A percentile compares a stretch with the other conserved stretches of the same genome.
Conservation (phyloP, 2,329 filamentous ascomycete genomes). For the Sarocladiaceae sp. region DNA sequence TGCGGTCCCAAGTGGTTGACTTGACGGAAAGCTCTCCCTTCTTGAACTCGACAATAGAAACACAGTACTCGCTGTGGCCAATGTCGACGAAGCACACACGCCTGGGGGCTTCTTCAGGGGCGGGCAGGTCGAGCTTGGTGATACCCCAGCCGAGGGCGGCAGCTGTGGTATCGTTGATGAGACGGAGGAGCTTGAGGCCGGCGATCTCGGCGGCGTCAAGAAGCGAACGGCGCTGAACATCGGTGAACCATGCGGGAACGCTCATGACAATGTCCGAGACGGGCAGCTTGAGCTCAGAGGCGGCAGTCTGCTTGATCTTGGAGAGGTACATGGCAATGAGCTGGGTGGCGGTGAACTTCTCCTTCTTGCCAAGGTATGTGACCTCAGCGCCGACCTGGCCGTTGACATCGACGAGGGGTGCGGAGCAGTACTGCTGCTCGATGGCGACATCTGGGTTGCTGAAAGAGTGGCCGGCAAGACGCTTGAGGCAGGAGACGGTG, state of each 20-base stretch:
- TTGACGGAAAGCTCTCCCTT: slow-evolving; percentile 96
- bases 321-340: slow-evolving; percentile 91
- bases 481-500: slow-evolving; percentile 88
- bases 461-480: slow-evolving; percentile 79
- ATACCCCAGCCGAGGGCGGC: slow-evolving; percentile 95
- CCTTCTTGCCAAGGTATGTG: slow-evolving; percentile 87
- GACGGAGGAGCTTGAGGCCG: slow-evolving; percentile 81
- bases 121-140: slow-evolving; percentile 90
- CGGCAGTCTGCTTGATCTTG: slow-evolving; percentile 86
- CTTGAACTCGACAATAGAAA: slow-evolving; percentile 89
- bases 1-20: slow-evolving; percentile 84
- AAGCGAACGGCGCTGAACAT: slow-evolving; percentile 81
- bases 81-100: slow-evolving; percentile 91
- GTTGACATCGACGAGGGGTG: slow-evolving; percentile 79
- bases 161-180: slow-evolving; percentile 98
- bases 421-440: slow-evolving; percentile 87
- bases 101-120: slow-evolving; percentile 82
- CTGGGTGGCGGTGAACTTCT: slow-evolving; percentile 91
- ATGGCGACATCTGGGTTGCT: slow-evolving; percentile 87
- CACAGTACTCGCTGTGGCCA: slow-evolving; percentile 93
- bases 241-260: slow-evolving; percentile 95
- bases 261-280: slow-evolving; percentile 92
- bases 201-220: slow-evolving; percentile 91
- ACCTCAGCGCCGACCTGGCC: slow-evolving; percentile 95
- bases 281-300: slow-evolving; percentile 80